Percentiles rank a stretch among this genome's conserved stretches.
phyloP scores from a whole-genome alignment of 1,139 yeast genomes.

The Pichia sp. region DNA sequence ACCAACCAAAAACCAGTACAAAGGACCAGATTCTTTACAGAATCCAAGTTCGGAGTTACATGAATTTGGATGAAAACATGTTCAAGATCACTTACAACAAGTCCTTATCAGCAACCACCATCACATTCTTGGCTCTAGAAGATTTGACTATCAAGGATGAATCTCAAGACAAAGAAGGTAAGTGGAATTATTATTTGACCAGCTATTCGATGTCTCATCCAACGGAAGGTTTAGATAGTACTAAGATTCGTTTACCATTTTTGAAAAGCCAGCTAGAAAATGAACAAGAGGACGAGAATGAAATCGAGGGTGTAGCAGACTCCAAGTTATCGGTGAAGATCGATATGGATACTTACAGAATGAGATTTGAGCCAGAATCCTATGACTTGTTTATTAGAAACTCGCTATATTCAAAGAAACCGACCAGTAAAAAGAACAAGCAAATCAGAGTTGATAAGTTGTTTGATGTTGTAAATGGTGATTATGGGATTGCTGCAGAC shows the following conservation, averaged over 20 bases:
- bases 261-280: constrained; percentile 56
- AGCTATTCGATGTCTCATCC: constrained; percentile 93
- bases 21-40: constrained; percentile 88
- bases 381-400: constrained; percentile 73
- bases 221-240: constrained; percentile 93
- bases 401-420: constrained; percentile 36
- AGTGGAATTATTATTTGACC: constrained; percentile 89
- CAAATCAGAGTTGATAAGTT: constrained; percentile 21
- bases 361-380: constrained; percentile 79
- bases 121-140: constrained; percentile 82
- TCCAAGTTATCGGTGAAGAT: constrained; percentile 80
- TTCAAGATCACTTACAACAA: constrained; percentile 77
- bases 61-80: constrained; percentile 86
- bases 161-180: constrained; percentile 61
- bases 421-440: constrained; percentile 18
- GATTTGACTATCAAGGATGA: constrained; percentile 76
- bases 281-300: constrained; percentile 37
- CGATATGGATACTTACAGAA: constrained; percentile 71
- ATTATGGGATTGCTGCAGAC: constrained; percentile 33
- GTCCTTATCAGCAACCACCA: constrained; percentile 48
- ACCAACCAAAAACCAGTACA: constrained; percentile 58
- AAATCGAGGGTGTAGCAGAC: constrained; percentile 62
- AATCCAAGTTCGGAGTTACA: constrained; percentile 76
- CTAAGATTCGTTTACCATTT: constrained; percentile 69
- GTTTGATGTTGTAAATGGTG: constrained; percentile 33